Evolutionary conservation across 2,329 filamentous ascomycete genomes (phyloP), one percentile per base, ranked within the genome.

Genomic region (Juglanconis oblonga): DNA sequence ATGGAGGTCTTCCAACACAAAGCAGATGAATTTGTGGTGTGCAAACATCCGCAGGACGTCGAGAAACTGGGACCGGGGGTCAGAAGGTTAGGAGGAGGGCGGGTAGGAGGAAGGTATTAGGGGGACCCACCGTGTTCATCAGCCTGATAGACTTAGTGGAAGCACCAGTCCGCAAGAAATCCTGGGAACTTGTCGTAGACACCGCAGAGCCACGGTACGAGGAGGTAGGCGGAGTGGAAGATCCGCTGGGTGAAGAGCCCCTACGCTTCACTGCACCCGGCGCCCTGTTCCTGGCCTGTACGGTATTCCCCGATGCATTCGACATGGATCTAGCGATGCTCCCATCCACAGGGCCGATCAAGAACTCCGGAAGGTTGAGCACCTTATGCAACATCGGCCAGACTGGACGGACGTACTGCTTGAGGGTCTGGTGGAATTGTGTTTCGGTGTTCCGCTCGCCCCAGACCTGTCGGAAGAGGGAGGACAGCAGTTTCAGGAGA

Each of bases 1-100:
- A 67, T 97, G 92, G 36, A 97, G 77, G 72, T 97, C 94, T 69
- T 97, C 94, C 33, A 97, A 76, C 67, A 88, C 92, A 67, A 97
- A 87, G 69, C 91, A 96, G 57, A 97, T 92, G 67, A 97, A 87
- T 67, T 93, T 95, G 71, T 93, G 87, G 24, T 87, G 81, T 0
- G 91, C 89, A 58, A 98, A 87, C 47, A 96, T 85, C 55, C 91
- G 85, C 54, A 97, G 74, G 9, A 97, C 88, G 66, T 97, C 93
- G 50, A 97, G 77, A 67, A 96, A 94, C 7, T 42, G 11, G 7
- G 40, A 13, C 11, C 3, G 11, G 36, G 36, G 36, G 36, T 38
- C 24, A 24, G 11, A 8, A 38, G 40, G 40, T 42, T 14, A 42
- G 40, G 10, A 38, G 10, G 11, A 5, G 9, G 40, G n/a, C 40